Conservation (phyloP, 768 basidiomycete species). For the Lyophyllum semitale region DNA sequence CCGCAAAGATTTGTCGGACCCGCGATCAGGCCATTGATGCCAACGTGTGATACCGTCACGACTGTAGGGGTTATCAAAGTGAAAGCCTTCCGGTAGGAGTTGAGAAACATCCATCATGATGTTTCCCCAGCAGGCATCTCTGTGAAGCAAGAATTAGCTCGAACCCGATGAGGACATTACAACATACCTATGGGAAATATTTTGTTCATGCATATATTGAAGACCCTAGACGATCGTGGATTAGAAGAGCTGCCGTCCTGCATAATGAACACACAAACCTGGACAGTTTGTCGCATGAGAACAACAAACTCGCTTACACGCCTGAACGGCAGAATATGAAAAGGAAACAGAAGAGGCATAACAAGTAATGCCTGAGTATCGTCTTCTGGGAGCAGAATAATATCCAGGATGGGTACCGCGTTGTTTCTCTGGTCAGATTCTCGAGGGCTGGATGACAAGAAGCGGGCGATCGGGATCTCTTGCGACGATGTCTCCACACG, state of each 20-base stretch:
- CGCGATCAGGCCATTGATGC: no score
- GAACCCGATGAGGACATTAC: no score
- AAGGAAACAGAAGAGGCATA: slow-evolving; percentile 9
- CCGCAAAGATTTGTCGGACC: no score
- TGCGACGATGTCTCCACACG: slow-evolving; percentile 5
- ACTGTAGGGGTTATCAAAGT: no score
- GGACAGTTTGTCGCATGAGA: slow-evolving; percentile 8
- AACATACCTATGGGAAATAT: no score
- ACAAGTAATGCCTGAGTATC: slow-evolving; percentile 8
- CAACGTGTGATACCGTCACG: no score
- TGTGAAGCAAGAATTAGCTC: no score
- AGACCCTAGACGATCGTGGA: neutral
- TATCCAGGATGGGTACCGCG: slow-evolving; percentile 14
- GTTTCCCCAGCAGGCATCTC: no score
- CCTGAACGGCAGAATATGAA: slow-evolving; percentile 9
- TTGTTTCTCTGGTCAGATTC: slow-evolving; percentile 10
- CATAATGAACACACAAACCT: slow-evolving; percentile 1
- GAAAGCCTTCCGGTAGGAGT: no score
- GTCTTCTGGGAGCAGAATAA: slow-evolving; percentile 9
- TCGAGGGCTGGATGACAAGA: neutral
- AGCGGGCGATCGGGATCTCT: slow-evolving; percentile 5
- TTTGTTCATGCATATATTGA: slow-evolving; percentile 13
- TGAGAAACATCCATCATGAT: no score
- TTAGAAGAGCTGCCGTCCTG: neutral
- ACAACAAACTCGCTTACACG: slow-evolving; percentile 14